phyloP scores from a whole-genome alignment of 805 yeast genomes.

The Nakazawaea populi region DNA sequence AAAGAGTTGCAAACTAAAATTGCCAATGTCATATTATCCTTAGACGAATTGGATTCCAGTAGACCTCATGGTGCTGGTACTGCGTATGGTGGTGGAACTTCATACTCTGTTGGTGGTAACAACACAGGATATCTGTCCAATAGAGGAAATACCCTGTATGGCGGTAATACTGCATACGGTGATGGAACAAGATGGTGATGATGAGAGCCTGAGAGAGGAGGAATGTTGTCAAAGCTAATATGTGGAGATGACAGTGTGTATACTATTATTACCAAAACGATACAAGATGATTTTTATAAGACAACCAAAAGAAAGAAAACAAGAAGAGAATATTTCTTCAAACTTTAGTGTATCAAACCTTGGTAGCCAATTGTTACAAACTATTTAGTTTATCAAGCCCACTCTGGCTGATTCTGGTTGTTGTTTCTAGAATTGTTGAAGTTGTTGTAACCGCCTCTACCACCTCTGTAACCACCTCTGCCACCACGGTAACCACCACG shows the following conservation, averaged over 20 bases:
- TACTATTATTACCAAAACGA: not conserved
- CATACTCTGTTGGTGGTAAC: slow-evolving; percentile 26
- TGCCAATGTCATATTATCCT: slow-evolving; percentile 77
- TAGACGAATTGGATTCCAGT: slow-evolving; percentile 39
- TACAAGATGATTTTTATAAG: too few species aligned
- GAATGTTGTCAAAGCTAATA: not conserved
- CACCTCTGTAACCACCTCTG: slow-evolving; percentile 10
- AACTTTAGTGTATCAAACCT: too few species aligned
- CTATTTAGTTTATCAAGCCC: slow-evolving; percentile 11
- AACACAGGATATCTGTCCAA: slow-evolving; percentile 19
- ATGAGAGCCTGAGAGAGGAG: not conserved
- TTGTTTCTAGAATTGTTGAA: not conserved
- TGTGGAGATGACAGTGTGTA: not conserved
- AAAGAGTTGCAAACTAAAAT: slow-evolving; percentile 83
- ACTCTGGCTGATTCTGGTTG: slow-evolving; percentile 11
- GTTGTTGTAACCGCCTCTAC: slow-evolving; percentile 13
- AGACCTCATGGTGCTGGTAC: slow-evolving; percentile 37
- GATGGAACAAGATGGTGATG: slow-evolving; percentile 11
- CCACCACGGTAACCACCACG: slow-evolving; percentile 30
- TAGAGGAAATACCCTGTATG: slow-evolving; percentile 22
- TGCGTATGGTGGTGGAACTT: slow-evolving; percentile 32
- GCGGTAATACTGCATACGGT: slow-evolving; percentile 21
- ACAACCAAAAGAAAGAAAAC: too few species aligned
- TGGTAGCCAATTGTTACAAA: too few species aligned
- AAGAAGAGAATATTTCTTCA: too few species aligned